These are phyloP conservation scores for Oehlia diaphana DNA, from an alignment of 192 early-diverging fungal genomes.

Conservation along the genomic window DNA sequence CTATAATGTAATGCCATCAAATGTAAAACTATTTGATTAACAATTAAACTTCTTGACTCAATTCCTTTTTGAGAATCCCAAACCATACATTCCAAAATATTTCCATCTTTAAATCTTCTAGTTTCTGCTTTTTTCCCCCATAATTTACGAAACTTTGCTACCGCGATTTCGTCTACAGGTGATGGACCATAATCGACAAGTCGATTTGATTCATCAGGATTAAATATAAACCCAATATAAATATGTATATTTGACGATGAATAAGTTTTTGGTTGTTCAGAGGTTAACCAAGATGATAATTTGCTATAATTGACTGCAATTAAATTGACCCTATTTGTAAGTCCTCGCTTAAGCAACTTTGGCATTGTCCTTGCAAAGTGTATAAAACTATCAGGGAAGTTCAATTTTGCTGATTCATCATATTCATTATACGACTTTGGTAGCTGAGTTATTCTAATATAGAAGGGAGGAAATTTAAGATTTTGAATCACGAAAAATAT, in stretches of 20 bases:
- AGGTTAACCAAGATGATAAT: conserved; percentile 45
- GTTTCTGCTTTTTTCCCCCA: conserved; percentile 93
- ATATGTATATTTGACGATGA: conserved; percentile 40
- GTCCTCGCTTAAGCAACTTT: conserved; percentile 44
- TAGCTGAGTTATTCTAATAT: conserved; percentile 10
- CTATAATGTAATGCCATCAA: conserved; percentile 76
- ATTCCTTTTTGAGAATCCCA: conserved; percentile 62
- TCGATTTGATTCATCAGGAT: conserved; percentile 63
- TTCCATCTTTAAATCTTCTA: conserved; percentile 93
- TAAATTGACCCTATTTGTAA: conserved; percentile 52
- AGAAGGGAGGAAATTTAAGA: background rate
- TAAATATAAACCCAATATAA: conserved; percentile 73
- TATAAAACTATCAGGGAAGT: conserved; percentile 48
- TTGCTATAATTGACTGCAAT: conserved; percentile 44
- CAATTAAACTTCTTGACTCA: conserved; percentile 70
- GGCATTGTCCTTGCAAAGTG: conserved; percentile 49
- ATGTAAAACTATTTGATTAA: conserved; percentile 77
- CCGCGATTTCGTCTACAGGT: conserved; percentile 66
- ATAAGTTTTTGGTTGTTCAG: conserved; percentile 27
- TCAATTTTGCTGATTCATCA: conserved; percentile 32
- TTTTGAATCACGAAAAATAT: background rate
- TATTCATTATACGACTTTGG: conserved; percentile 34
- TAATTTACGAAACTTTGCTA: conserved; percentile 67
- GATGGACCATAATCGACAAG: conserved; percentile 89
- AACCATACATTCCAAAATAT: conserved; percentile 86